A percentile compares a stretch with the other conserved stretches of the same genome.
Evolutionary conservation across 768 basidiomycete species (phyloP).

Genomic region (Paxillus rubicundulus): DNA sequence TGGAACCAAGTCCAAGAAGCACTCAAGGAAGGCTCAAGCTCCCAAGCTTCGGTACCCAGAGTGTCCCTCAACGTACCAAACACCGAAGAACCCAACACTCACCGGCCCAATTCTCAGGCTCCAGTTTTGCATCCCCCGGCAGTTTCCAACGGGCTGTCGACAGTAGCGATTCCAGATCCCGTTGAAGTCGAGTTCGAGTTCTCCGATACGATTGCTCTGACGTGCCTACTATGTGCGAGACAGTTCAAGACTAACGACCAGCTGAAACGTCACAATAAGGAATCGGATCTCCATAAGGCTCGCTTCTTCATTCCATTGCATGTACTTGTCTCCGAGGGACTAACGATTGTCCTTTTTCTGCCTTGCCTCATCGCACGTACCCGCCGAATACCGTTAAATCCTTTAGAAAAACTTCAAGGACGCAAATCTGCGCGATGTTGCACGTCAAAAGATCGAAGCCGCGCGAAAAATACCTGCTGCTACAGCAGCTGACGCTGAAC

Average conservation of each 20-base stretch:
- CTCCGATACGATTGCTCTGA: conserved; percentile 68
- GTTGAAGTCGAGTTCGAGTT: conserved; percentile 75
- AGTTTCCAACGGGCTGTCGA: conserved; percentile 21
- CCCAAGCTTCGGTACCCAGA: conserved; percentile 22
- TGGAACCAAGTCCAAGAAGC: conserved; percentile 97
- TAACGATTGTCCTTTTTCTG: conserved; percentile 29
- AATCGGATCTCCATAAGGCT: conserved; percentile 96
- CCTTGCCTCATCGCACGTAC: conserved; percentile 3
- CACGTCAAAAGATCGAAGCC: conserved; percentile 60
- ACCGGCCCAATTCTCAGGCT: conserved; percentile 6
- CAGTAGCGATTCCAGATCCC: conserved; percentile 37
- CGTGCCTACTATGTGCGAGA: conserved; percentile 88
- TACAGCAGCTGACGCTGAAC: conserved; percentile 37
- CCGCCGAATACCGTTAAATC: conserved; percentile 1
- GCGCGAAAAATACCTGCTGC: conserved; percentile 36
- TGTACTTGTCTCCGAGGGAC: conserved; percentile 23
- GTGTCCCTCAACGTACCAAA: conserved; percentile 8
- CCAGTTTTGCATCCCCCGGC: conserved; percentile 10
- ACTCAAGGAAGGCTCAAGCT: conserved; percentile 49
- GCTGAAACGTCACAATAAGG: conserved; percentile 85
- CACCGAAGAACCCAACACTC: conserved; percentile 4
- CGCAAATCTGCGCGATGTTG: conserved; percentile 64
- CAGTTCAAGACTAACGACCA: conserved; percentile 89
- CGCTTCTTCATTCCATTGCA: conserved; percentile 39
- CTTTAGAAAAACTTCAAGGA: conserved; percentile 85